These are phyloP conservation scores for Clonostachys sp. DNA, from an alignment of 2,329 filamentous ascomycete genomes.

Conservation along the genomic window DNA sequence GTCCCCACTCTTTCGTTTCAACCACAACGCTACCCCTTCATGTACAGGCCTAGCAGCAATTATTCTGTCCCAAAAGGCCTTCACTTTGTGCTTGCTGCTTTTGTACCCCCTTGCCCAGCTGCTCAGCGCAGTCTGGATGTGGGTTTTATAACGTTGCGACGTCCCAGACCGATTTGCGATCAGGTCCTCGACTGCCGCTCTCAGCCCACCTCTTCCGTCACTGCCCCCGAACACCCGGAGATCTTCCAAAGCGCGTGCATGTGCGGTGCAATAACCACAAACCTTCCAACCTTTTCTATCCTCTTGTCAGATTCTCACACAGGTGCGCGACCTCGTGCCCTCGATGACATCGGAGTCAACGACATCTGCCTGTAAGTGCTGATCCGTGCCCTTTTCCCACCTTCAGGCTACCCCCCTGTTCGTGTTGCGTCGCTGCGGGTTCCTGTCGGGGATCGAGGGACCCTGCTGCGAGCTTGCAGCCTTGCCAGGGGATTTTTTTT, in stretches of 20 bases:
- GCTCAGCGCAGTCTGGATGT: background rate
- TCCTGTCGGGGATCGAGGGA: background rate
- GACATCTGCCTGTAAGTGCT: no score
- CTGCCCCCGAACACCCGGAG: no score
- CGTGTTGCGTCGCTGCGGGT: background rate
- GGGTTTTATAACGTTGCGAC: background rate
- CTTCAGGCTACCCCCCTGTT: background rate
- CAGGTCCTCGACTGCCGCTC: background rate
- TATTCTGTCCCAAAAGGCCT: background rate
- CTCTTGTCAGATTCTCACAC: no score
- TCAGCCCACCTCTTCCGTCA: background rate
- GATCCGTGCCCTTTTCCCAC: no score
- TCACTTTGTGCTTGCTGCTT: background rate
- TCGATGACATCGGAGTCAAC: no score
- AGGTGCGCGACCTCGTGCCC: no score
- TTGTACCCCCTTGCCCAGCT: background rate
- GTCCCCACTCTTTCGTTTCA: no score
- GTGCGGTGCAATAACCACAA: no score
- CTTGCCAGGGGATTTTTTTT: background rate
- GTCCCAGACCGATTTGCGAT: constrained; percentile 4
- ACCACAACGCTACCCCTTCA: no score
- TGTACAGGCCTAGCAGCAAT: background rate
- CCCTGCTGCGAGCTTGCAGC: background rate
- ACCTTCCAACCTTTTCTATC: no score
- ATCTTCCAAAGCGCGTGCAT: no score